Evolutionary conservation across 2,329 filamentous ascomycete species (phyloP).

Genomic region (Coniochaeta sp.): DNA sequence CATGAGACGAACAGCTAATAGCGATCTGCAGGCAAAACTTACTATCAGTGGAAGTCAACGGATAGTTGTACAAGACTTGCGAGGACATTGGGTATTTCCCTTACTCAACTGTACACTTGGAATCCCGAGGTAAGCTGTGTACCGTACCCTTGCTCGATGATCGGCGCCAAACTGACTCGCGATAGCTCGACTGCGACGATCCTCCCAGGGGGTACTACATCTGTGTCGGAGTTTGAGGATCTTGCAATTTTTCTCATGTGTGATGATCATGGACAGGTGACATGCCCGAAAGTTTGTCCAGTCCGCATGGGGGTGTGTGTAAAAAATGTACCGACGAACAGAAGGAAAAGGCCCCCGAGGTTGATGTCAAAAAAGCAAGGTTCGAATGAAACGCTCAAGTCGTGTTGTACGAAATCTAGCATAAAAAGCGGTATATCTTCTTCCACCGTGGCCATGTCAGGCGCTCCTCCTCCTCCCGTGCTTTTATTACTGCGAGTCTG

Average conservation of each 20-base stretch:
- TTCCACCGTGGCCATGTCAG: constrained; percentile 19
- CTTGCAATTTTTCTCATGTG: too few species aligned
- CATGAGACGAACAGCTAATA: too few species aligned
- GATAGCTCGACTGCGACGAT: not conserved
- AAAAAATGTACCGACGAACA: not conserved
- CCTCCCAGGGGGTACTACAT: not conserved
- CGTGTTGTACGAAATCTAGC: constrained; percentile 5
- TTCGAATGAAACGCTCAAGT: not conserved
- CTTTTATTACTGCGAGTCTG: constrained; percentile 15
- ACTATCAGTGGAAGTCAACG: not conserved
- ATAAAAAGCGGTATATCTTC: constrained; percentile 17
- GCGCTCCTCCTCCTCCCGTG: constrained; percentile 17
- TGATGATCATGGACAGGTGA: too few species aligned
- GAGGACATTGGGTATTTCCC: not conserved
- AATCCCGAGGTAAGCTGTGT: not conserved
- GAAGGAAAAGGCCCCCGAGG: not conserved
- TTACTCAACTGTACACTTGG: not conserved
- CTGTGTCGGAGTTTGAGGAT: not conserved
- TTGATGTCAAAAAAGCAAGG: not conserved
- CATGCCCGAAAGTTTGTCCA: too few species aligned
- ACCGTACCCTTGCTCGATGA: not conserved
- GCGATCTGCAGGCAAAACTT: not conserved
- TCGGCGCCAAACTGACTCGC: not conserved
- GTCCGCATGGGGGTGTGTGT: not conserved
- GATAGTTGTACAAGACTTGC: not conserved